Evolutionary conservation across 306 rosid genomes (phyloP).

Genomic region (Quercus cerris): DNA sequence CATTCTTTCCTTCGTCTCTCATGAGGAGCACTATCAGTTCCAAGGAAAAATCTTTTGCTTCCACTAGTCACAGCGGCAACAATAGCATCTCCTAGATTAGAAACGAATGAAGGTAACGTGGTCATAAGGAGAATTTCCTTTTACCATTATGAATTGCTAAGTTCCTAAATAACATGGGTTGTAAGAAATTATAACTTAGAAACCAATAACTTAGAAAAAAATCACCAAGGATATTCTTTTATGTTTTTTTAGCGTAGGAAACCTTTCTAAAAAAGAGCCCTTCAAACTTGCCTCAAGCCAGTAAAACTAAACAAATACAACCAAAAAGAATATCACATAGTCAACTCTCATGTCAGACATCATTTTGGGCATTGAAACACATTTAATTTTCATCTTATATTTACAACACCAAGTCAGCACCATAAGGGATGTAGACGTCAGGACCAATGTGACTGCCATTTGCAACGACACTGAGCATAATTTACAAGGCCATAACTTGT

Average conservation of each 20-base stretch:
- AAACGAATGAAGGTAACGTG: slow-evolving; percentile 10
- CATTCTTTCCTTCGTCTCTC: slow-evolving; percentile 74
- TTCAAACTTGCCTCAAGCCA: no score
- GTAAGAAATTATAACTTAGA: background rate
- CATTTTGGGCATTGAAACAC: background rate
- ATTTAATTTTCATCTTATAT: background rate
- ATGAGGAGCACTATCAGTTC: slow-evolving; percentile 96
- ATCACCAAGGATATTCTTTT: background rate
- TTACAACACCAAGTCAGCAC: background rate
- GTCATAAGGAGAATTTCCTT: background rate
- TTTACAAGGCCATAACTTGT: background rate
- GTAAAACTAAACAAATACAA: no score
- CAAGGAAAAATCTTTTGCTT: slow-evolving; percentile 79
- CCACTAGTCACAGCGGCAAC: slow-evolving; percentile 84
- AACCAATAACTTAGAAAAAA: background rate
- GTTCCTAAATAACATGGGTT: background rate
- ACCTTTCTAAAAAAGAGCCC: no score
- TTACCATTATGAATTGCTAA: background rate
- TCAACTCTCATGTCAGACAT: background rate
- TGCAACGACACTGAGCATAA: background rate
- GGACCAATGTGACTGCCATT: background rate
- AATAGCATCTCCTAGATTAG: slow-evolving; percentile 62
- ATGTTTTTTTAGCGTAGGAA: no score
- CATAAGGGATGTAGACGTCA: background rate
- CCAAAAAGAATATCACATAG: no score